phyloP scores from a whole-genome alignment of 768 basidiomycete genomes.

The Pleurotus sapidus region DNA sequence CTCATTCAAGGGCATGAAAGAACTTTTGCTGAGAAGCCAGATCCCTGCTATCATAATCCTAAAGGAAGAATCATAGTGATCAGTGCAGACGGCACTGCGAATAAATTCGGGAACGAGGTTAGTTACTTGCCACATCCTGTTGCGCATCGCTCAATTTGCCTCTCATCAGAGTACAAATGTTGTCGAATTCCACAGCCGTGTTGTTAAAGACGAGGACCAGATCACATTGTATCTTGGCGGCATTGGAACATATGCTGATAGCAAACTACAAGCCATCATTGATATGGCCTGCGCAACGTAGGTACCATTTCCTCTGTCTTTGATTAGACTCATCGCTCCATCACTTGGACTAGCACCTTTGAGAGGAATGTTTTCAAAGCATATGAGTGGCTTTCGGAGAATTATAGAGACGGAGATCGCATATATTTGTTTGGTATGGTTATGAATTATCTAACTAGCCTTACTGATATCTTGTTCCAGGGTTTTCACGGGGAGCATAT shows the following conservation, averaged over 20 bases:
- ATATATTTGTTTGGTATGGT: conserved; percentile 40
- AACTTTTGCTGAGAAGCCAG: too few relatives aligned
- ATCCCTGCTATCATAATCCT: too few relatives aligned
- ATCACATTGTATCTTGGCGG: conserved; percentile 28
- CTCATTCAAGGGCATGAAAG: too few relatives aligned
- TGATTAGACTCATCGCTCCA: not conserved
- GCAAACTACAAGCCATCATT: conserved; percentile 12
- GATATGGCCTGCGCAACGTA: conserved; percentile 17
- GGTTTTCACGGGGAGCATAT: conserved; percentile 48
- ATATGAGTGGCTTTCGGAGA: conserved; percentile 40
- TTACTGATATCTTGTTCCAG: conserved; percentile 16
- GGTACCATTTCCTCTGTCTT: not conserved
- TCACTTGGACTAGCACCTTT: conserved; percentile 24
- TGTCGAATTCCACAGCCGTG: conserved; percentile 20
- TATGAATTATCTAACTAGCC: not conserved
- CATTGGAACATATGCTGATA: conserved; percentile 24
- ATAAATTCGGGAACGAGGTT: conserved; percentile 21
- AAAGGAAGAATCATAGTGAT: too few relatives aligned
- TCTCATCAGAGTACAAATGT: conserved; percentile 25
- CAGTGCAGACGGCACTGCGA: conserved; percentile 23
- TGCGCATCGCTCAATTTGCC: not conserved
- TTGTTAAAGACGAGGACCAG: conserved; percentile 20
- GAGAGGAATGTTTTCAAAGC: conserved; percentile 31
- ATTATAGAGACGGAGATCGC: conserved; percentile 33
- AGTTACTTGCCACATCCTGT: not conserved